Evolutionary conservation across 1,284 basidiomycete species (phyloP), one percentile per base, ranked within the genome.

Genomic region (Ganoderma multipileum): DNA sequence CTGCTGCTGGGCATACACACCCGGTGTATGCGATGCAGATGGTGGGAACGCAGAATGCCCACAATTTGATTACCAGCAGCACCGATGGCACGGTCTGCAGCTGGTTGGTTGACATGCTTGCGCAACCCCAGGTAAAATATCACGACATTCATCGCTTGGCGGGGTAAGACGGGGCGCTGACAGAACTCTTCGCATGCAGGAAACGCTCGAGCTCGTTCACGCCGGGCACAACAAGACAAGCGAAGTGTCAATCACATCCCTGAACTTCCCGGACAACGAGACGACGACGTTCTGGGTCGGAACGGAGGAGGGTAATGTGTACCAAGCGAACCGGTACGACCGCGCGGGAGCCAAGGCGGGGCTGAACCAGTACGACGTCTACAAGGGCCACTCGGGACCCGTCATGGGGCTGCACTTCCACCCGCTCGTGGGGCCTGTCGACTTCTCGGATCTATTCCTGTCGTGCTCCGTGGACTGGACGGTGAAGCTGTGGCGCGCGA

Each of bases 71-170:
- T 68, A 96, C 96, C 20, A 95, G 94, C 72, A 96, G 94, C 72
- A 98, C 97, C 1, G 98, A 99, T 79, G 98, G 98, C 0, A 93
- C 93, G 28, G 94, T 99, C 3, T 99, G 98, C 80, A 95, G 94
- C 77, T 99, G 98, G 98, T 85, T 97, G 47, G 93, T 98, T 2
- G 98, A 99, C 82, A 98, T 99, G 96, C 89, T 99, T 41, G 95
- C 97, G 1, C 93, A 96, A 76, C 98, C 98, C 4, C 96, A 97
- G 85, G 95, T 95, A 75, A n/a, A 18, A 55, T 18, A 16, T 61
- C 28, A 62, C 36, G 52, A 67, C 39, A 5, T 23, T 36, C 42
- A 28, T 55, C 16, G 20, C 14, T 58, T 26, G 16, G 50, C 28
- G 65, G 41, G 36, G 74, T 70, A 70, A 28, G 16, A 54, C 26